Percentiles rank a stretch among this genome's conserved stretches.
phyloP scores from a whole-genome alignment of 306 rosid species.

The Senna siamea region DNA sequence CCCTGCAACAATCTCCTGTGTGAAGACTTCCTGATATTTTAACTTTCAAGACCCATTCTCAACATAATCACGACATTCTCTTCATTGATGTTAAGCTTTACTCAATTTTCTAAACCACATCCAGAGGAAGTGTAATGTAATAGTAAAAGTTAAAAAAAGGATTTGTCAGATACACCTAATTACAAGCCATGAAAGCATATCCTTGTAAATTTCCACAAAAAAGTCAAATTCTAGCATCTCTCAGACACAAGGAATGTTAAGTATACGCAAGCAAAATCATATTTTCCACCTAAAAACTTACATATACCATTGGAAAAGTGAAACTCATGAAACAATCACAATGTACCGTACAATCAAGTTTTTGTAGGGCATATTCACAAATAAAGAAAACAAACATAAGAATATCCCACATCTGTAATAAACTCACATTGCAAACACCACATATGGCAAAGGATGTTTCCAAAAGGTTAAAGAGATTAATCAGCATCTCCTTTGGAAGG shows the following conservation, averaged over 20 bases:
- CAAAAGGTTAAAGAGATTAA: slow-evolving; percentile 64
- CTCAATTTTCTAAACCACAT: slow-evolving; percentile 19
- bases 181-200: not conserved
- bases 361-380: slow-evolving; percentile 15
- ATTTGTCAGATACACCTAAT: slow-evolving; percentile 15
- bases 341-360: slow-evolving; percentile 25
- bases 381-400: slow-evolving; percentile 21
- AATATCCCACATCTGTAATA: slow-evolving; percentile 27
- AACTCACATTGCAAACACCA: slow-evolving; percentile 76
- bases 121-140: slow-evolving; percentile 5
- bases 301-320: slow-evolving; percentile 38
- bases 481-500: slow-evolving; percentile 73
- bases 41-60: too few species aligned
- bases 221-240: not conserved
- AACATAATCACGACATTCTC: not conserved
- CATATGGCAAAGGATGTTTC: slow-evolving; percentile 77
- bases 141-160: not conserved
- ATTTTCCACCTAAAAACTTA: slow-evolving; percentile 22
- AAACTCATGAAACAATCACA: slow-evolving; percentile 15
- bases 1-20: too few species aligned
- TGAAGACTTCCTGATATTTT: too few species aligned
- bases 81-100: slow-evolving; percentile 21
- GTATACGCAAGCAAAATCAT: not conserved
- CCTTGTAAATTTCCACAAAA: not conserved
- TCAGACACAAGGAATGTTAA: not conserved